phyloP scores from a whole-genome alignment of 306 rosid genomes.

The Datisca glomerata region DNA sequence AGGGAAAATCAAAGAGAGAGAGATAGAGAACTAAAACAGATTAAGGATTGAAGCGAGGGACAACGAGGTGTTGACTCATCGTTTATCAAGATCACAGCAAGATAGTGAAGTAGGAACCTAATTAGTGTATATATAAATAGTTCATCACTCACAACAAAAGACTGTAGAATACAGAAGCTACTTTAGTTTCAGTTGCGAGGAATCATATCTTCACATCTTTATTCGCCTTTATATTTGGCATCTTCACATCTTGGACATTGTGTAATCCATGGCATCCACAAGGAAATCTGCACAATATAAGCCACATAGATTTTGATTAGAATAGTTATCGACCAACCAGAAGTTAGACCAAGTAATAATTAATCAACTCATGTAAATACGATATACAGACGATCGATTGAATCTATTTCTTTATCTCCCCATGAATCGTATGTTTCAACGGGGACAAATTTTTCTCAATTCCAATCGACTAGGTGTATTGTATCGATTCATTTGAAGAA shows the following conservation, averaged over 20 bases:
- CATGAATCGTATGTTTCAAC: no score
- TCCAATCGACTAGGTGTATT: no score
- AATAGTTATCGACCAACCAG: no score
- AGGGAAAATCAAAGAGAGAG: no score
- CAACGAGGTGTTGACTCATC: constrained; percentile 24
- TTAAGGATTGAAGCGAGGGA: no score
- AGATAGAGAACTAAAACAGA: no score
- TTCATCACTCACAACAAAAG: constrained; percentile 13
- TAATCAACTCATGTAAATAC: neutral
- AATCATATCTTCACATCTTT: constrained; percentile 2
- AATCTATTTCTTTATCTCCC: no score
- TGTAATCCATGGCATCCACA: constrained; percentile 66
- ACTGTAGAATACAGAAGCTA: constrained; percentile 5
- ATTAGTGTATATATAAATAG: neutral
- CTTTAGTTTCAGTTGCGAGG: neutral
- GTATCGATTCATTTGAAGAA: no score
- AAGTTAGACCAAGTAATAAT: no score
- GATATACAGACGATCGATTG: no score
- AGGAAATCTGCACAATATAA: constrained; percentile 90
- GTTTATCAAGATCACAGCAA: constrained; percentile 10
- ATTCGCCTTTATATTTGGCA: constrained; percentile 9
- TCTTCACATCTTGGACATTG: constrained; percentile 49
- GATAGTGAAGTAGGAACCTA: constrained; percentile 7
- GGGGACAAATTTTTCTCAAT: no score
- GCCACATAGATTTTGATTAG: no score